Conservation (phyloP, 2,329 filamentous ascomycete genomes). For the Eutypa lata region DNA sequence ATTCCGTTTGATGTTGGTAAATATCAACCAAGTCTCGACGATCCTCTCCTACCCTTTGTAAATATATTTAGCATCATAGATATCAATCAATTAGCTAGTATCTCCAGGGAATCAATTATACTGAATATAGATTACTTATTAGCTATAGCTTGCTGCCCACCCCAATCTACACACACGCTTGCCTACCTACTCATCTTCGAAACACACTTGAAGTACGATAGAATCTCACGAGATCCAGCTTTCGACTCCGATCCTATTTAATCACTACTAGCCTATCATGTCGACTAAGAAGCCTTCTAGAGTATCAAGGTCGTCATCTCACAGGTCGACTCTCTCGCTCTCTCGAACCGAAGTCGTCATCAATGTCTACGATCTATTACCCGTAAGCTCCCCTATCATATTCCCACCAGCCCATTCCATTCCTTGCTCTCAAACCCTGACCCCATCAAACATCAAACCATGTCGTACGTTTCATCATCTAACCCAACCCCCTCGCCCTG, state of each 20-base stretch:
- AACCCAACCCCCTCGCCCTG: background rate
- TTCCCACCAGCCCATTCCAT: background rate
- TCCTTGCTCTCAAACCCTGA: too few relatives aligned
- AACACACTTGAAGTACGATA: background rate
- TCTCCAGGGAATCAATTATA: background rate
- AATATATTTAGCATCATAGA: background rate
- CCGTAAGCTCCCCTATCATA: conserved; percentile 45
- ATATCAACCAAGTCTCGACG: background rate
- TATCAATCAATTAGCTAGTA: background rate
- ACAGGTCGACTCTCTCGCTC: conserved; percentile 65
- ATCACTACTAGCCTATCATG: conserved; percentile 28
- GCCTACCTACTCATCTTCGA: too few relatives aligned
- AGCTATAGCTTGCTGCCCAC: background rate
- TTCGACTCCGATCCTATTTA: background rate
- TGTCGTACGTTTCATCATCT: background rate
- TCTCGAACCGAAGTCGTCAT: conserved; percentile 73
- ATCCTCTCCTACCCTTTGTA: background rate
- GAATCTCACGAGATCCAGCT: background rate
- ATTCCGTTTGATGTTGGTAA: background rate
- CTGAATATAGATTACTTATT: background rate
- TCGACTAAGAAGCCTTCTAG: conserved; percentile 40
- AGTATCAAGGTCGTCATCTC: conserved; percentile 36
- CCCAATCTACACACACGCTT: too few relatives aligned
- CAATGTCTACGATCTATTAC: conserved; percentile 74
- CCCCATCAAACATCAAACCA: conserved; percentile 4